Evolutionary conservation across 257 asterid genomes (phyloP), one percentile per base, ranked within the genome.

Genomic region (Anisodus acutangulus): DNA sequence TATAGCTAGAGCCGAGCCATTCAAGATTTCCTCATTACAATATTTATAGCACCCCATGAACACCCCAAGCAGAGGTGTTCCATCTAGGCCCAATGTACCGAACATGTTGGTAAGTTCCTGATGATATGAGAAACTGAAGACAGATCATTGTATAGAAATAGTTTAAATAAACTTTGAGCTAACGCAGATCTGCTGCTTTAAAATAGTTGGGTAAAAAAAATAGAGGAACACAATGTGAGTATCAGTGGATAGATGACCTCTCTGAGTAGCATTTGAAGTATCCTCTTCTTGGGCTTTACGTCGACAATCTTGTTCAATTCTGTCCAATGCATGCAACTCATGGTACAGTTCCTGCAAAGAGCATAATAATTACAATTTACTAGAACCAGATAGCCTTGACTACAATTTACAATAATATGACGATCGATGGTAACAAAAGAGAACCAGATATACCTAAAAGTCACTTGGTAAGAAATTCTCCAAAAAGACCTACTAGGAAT

Each of bases 281-380:
- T 92, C 98, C 86, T 93, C 98, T 86, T 94, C 99, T 87, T 92
- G 99, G 85, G 89, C 94, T 85, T 96, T 96, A 45, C 95, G 97
- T 59, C 92, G 89, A 84, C 91, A 93, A 84, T 94, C 98, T 89
- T 92, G 98, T 87, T 96, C 98, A 84, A 96, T 91, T 90, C 97
- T 93, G 90, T 96, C 99, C 85, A 96, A 85, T 45, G 98, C 95
- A 86, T 94, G 99, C 97, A 96, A 83, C 89, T 96, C 98, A 90
- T 96, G 98, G 90, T 96, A 96, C 71, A 96, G 89, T 88, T 96
- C 99, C 99, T 96, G 90, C 85, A 90, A 81, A 71, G 81, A 83
- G 88, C 87, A 78, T 53, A 53, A 78, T 3, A 78, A 31, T 76
- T 78, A 78, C 45, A 74, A 74, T 26, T 49, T 22, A 74, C 59